phyloP scores from a whole-genome alignment of 257 asterid species.

The Linderniella brevidens region DNA sequence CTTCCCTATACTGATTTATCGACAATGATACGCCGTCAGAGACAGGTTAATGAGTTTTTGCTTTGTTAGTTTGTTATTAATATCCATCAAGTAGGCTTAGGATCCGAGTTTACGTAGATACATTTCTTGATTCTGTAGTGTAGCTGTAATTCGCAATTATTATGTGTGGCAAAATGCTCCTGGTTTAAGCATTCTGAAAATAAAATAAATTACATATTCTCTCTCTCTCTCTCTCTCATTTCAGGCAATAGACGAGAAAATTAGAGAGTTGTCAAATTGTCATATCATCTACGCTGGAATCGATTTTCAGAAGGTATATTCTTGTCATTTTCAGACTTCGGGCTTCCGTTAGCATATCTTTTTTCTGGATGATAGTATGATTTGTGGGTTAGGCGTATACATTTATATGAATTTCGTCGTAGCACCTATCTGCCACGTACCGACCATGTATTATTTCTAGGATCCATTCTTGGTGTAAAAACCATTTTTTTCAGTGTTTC shows the following conservation, averaged over 20 bases:
- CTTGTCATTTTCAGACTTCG: neutral
- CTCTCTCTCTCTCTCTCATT: conserved; percentile 9
- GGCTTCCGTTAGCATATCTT: neutral
- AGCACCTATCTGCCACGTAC: no score
- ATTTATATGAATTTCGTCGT: no score
- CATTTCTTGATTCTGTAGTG: conserved; percentile 3
- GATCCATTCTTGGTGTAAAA: no score
- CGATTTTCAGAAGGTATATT: conserved; percentile 87
- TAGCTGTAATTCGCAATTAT: conserved; percentile 3
- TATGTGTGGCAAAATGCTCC: neutral
- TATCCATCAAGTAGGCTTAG: conserved; percentile 6
- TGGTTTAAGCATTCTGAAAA: neutral
- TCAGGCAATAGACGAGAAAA: conserved; percentile 96
- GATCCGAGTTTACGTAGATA: conserved; percentile 7
- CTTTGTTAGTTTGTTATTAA: conserved; percentile 3
- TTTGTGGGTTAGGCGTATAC: no score
- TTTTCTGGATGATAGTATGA: no score
- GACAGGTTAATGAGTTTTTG: conserved; percentile 38
- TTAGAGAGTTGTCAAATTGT: conserved; percentile 89
- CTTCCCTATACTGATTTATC: conserved; percentile 96
- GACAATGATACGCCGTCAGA: conserved; percentile 92
- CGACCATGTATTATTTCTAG: no score
- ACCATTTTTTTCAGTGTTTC: neutral
- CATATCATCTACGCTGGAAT: conserved; percentile 86
- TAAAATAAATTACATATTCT: neutral